These are phyloP conservation scores for Micractinium conductrix DNA, from an alignment of 139 green algal species.

Conservation along the genomic window DNA sequence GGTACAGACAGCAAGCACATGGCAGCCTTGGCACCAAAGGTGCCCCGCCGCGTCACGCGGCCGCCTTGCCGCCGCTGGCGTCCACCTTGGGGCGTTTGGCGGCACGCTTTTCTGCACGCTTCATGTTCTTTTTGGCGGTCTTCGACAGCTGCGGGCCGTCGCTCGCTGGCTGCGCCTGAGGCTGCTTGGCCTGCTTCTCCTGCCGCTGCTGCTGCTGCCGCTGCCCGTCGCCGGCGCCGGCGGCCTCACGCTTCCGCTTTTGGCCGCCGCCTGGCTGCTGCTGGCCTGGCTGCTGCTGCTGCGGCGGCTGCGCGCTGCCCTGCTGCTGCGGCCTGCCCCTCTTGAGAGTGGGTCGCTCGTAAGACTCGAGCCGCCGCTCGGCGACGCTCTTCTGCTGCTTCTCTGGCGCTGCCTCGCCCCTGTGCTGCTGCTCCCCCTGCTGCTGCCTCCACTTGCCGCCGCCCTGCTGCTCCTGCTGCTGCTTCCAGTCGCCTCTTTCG, in stretches of 20 bases:
- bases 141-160: slow-evolving; percentile 57
- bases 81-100: background rate
- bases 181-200: slow-evolving; percentile 27
- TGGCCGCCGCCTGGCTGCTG: slow-evolving; percentile 15
- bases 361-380: slow-evolving; percentile 45
- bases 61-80: background rate
- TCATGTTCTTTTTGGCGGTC: slow-evolving; percentile 80
- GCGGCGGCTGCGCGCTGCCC: background rate
- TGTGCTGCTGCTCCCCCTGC: slow-evolving; percentile 24
- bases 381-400: slow-evolving; percentile 2
- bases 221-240: background rate
- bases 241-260: slow-evolving; percentile 29
- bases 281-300: background rate
- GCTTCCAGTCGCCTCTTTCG: background rate
- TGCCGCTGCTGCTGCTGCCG: background rate
- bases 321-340: slow-evolving; percentile 16
- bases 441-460: background rate
- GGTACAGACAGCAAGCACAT: no score
- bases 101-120: slow-evolving; percentile 64
- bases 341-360: slow-evolving; percentile 38
- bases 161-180: background rate
- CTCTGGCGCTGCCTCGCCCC: background rate
- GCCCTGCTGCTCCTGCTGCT: slow-evolving; percentile 1
- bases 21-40: no score
- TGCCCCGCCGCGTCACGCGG: background rate